A percentile compares a stretch with the other conserved stretches of the same genome.
phyloP scores from a whole-genome alignment of 73 alveolate genomes.

The Stentor coeruleus region DNA sequence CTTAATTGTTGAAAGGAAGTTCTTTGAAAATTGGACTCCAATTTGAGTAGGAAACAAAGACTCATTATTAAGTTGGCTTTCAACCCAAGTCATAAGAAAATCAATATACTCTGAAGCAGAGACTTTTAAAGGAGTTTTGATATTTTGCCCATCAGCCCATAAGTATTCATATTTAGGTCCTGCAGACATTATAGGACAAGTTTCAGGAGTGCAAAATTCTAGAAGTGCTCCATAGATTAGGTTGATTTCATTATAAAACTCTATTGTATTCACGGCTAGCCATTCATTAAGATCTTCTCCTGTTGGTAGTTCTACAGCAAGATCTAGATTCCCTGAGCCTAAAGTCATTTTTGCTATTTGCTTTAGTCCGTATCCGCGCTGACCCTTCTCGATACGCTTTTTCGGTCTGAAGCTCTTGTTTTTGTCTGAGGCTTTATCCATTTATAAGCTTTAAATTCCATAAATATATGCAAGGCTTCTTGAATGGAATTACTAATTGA shows the following conservation, averaged over 20 bases:
- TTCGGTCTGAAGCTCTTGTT: too few species aligned
- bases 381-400: conserved; percentile 82
- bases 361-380: conserved; percentile 93
- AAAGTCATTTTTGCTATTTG: conserved; percentile 96
- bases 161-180: conserved; percentile 95
- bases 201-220: conserved; percentile 88
- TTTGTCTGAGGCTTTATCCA: too few species aligned
- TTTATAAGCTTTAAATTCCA: too few species aligned
- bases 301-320: conserved; percentile 95
- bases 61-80: conserved; percentile 94
- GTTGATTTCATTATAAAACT: conserved; percentile 86
- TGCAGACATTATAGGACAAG: conserved; percentile 84
- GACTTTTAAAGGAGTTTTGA: conserved; percentile 95
- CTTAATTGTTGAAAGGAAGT: conserved; percentile 67
- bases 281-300: conserved; percentile 98
- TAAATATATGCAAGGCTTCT: too few species aligned
- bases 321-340: conserved; percentile 93
- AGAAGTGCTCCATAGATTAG: conserved; percentile 77
- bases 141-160: conserved; percentile 98
- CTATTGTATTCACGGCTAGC: conserved; percentile 98
- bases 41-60: conserved; percentile 76
- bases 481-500: too few species aligned
- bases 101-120: conserved; percentile 96
- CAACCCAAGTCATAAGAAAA: conserved; percentile 97
- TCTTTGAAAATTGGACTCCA: conserved; percentile 35